Conservation (phyloP, 495 filamentous ascomycete species). For the Aspergillus carlsbadensis region DNA sequence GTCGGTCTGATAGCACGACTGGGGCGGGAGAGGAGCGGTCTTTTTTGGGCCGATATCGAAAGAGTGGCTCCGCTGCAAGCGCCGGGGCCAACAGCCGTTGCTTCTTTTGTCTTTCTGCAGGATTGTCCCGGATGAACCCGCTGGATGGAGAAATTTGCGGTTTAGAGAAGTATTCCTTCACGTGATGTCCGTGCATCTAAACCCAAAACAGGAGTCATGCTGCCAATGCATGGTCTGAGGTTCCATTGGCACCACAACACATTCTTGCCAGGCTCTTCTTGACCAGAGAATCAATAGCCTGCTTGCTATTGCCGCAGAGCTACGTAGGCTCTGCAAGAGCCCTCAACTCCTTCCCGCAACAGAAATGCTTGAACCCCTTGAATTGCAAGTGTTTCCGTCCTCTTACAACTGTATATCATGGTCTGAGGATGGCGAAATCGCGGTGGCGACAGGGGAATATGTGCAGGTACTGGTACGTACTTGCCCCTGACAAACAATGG, state of each 20-base stretch:
- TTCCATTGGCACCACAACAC: no score
- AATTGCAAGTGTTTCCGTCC: constrained; percentile 38
- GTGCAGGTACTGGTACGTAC: constrained; percentile 53
- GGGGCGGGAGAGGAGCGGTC: constrained; percentile 6
- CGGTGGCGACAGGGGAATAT: constrained; percentile 57
- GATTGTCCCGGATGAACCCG: constrained; percentile 10
- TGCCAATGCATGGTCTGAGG: neutral
- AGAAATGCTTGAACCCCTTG: constrained; percentile 34
- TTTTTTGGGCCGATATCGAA: constrained; percentile 15
- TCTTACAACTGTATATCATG: constrained; percentile 56
- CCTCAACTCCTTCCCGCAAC: neutral
- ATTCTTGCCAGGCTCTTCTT: no score
- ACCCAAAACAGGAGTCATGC: neutral
- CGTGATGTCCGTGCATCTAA: neutral
- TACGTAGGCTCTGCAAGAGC: no score
- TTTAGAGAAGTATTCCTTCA: neutral
- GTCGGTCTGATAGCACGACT: neutral
- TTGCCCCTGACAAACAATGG: neutral
- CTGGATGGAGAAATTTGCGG: constrained; percentile 32
- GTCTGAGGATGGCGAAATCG: constrained; percentile 63
- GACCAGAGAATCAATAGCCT: no score
- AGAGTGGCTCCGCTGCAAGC: neutral
- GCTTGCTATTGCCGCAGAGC: no score
- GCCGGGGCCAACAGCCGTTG: neutral
- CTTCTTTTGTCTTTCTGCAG: neutral